Percentiles rank a stretch among this genome's conserved stretches.
Conservation (phyloP, 345 rosid genomes). For the Erucastrum elatum region DNA sequence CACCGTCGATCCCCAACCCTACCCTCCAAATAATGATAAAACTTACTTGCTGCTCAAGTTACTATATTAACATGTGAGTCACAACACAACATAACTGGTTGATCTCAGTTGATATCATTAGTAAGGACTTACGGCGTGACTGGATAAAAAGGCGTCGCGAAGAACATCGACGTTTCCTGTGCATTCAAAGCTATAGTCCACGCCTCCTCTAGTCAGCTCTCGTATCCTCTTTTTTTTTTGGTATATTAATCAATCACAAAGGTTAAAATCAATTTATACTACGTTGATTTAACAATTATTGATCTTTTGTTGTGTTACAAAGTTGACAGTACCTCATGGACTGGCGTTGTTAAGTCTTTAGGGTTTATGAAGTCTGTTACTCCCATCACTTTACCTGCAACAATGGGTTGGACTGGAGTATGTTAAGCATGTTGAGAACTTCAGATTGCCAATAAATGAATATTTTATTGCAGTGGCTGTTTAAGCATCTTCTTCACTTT, state of each 20-base stretch:
- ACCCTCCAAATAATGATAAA: background rate
- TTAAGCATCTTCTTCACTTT: background rate
- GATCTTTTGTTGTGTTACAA: background rate
- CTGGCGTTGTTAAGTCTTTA: conserved; percentile 21
- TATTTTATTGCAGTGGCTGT: background rate
- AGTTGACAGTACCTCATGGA: background rate
- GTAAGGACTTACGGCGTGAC: conserved; percentile 35
- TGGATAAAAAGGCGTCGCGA: conserved; percentile 67
- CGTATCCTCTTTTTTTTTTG: conserved; percentile 50
- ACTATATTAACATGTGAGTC: background rate
- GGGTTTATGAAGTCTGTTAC: conserved; percentile 37
- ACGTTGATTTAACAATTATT: background rate
- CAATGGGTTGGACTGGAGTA: background rate
- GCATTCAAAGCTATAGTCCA: conserved; percentile 67
- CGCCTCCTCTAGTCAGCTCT: conserved; percentile 59
- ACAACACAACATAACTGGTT: too few species aligned
- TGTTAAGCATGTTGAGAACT: background rate
- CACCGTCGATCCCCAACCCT: conserved; percentile 41
- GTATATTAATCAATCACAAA: background rate
- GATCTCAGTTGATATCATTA: background rate
- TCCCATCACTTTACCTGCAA: conserved; percentile 32
- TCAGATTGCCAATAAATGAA: background rate
- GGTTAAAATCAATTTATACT: background rate
- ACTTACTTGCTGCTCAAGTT: background rate
- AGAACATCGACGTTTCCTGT: conserved; percentile 53